Evolutionary conservation across 305 asterid genomes (phyloP).

Genomic region (Fraxinus velutina): DNA sequence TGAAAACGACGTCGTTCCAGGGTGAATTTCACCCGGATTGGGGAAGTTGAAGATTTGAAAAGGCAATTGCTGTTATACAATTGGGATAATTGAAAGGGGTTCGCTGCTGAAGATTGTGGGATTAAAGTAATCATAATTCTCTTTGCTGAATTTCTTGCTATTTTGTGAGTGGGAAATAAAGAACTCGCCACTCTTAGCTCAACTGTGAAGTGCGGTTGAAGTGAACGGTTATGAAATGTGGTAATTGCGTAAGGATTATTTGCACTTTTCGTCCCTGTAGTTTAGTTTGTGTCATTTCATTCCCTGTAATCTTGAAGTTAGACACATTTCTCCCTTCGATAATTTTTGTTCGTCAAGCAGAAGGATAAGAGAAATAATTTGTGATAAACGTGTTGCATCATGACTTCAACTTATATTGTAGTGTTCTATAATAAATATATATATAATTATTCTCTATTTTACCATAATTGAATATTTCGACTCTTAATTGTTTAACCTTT

Average conservation of each 20-base stretch:
- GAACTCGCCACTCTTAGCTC: background rate
- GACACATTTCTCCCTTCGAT: background rate
- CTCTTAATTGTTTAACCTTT: too few species aligned
- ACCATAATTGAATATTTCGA: too few species aligned
- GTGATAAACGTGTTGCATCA: background rate
- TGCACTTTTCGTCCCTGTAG: background rate
- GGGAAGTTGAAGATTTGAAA: constrained; percentile 19
- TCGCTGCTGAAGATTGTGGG: constrained; percentile 28
- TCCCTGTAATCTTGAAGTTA: background rate
- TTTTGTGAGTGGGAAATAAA: background rate
- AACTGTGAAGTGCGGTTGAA: background rate
- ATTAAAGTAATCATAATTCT: constrained; percentile 33
- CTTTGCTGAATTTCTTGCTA: constrained; percentile 21
- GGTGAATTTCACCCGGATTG: constrained; percentile 8
- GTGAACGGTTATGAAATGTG: background rate
- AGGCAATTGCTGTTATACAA: constrained; percentile 22
- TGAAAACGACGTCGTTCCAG: constrained; percentile 25
- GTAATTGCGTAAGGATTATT: background rate
- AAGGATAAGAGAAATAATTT: background rate
- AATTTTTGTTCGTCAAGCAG: background rate
- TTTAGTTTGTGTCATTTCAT: background rate
- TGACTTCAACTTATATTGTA: background rate
- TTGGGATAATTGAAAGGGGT: constrained; percentile 16
- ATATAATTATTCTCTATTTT: too few species aligned
- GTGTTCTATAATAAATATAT: background rate